Evolutionary conservation across 2,329 filamentous ascomycete species (phyloP).

Genomic region (Meredithiella fracta): DNA sequence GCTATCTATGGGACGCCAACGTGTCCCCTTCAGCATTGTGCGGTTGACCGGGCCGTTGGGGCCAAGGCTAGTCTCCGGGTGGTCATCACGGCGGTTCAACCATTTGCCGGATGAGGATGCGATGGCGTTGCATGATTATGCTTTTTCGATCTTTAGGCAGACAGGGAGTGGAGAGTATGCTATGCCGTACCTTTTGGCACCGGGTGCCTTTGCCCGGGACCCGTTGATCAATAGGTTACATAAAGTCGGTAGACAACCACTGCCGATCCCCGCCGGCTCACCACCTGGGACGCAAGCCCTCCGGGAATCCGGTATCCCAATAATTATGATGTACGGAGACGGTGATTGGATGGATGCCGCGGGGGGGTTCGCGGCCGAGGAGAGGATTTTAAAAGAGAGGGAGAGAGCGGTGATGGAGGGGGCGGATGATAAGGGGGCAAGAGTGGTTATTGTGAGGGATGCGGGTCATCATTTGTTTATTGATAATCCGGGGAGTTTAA

Average conservation of each 20-base stretch:
- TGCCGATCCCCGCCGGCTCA: constrained; percentile 20
- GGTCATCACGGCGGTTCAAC: constrained; percentile 84
- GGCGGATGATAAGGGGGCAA: constrained; percentile 54
- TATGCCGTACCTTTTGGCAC: constrained; percentile 79
- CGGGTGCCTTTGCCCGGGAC: constrained; percentile 77
- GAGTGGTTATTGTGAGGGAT: constrained; percentile 58
- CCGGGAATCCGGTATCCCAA: constrained; percentile 52
- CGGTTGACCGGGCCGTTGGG: constrained; percentile 79
- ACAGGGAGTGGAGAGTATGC: constrained; percentile 88
- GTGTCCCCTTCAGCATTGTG: constrained; percentile 81
- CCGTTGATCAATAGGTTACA: constrained; percentile 80
- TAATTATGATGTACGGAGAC: constrained; percentile 92
- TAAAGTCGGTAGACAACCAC: constrained; percentile 59
- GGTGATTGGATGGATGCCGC: constrained; percentile 97
- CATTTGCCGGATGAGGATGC: constrained; percentile 69
- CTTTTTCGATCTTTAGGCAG: constrained; percentile 86
- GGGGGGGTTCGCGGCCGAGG: constrained; percentile 63
- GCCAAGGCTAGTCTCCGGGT: constrained; percentile 80
- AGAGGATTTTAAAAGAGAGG: constrained; percentile 58
- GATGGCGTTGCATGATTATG: constrained; percentile 76
- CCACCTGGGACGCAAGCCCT: constrained; percentile 17
- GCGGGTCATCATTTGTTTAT: constrained; percentile 45
- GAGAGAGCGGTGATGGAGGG: constrained; percentile 42
- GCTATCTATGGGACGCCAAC: constrained; percentile 93
- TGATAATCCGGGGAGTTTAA: constrained; percentile 45